Percentiles rank a stretch among this genome's conserved stretches.
Conservation (phyloP, 768 basidiomycete species). For the Artomyces pyxidatus region DNA sequence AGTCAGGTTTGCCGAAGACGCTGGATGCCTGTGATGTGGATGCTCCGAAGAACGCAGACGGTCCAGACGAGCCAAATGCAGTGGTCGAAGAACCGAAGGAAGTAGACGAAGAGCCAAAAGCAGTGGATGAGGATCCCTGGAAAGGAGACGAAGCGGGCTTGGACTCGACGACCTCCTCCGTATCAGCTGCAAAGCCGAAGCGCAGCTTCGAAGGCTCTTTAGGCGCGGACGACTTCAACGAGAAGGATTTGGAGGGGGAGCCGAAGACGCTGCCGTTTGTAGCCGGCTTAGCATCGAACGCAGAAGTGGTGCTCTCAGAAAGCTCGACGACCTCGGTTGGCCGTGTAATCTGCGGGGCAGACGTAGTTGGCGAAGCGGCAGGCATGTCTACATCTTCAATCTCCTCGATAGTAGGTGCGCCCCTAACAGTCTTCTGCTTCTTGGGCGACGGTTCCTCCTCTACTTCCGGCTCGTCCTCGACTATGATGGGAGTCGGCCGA, state of each 20-base stretch:
- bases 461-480: constrained; percentile 33
- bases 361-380: constrained; percentile 13
- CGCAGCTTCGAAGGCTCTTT: constrained; percentile 76
- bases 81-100: background rate
- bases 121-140: too few relatives aligned
- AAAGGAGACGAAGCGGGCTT: background rate
- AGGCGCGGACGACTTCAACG: constrained; percentile 48
- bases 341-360: constrained; percentile 16
- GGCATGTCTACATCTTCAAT: constrained; percentile 27
- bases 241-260: constrained; percentile 17
- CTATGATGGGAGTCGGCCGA: constrained; percentile 11
- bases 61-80: background rate
- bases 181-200: constrained; percentile 57
- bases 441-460: constrained; percentile 34
- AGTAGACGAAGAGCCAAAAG: too few relatives aligned
- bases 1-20: too few relatives aligned
- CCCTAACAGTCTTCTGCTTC: constrained; percentile 34
- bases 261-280: constrained; percentile 17
- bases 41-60: too few relatives aligned
- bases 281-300: constrained; percentile 19
- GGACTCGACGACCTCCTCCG: constrained; percentile 4
- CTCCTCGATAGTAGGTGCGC: constrained; percentile 22
- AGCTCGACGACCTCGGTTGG: constrained; percentile 37
- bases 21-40: too few relatives aligned
- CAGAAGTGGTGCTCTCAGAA: constrained; percentile 16